Base-by-base conservation (phyloP, 2,329 filamentous ascomycete species). In the Cladosporium sp. region DNA sequence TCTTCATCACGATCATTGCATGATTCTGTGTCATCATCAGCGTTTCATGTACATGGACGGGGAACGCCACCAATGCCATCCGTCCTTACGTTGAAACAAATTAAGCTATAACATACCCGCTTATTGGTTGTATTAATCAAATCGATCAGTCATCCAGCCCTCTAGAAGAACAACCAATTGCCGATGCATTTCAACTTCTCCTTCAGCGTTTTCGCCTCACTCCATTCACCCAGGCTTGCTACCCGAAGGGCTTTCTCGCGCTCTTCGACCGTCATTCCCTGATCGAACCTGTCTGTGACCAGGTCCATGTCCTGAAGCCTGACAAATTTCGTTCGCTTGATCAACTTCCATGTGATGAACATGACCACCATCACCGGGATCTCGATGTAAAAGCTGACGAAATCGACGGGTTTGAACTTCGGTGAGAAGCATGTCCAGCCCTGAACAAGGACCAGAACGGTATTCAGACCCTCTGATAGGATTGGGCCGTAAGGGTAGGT, bases 381-480 rank as follows among this genome's bases (percentile, higher is more conserved):
- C 65, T 85, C 80, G 32, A 86, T 74, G 58, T 86, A 81, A 37
- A 55, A 61, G 53, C 79, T 83, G 41, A 86, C 79, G 58, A 86
- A 85, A 59, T 78, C 74, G 11, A 84, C 79, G 2, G 68, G 70
- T 42, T 73, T 71, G 59, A 85, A 86, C 2, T 54, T 64, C 3
- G 80, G 80, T 37, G 76, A 82, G 67, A 86, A 85, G 48, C 75
- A 80, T 58, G 69, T 76, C 79, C 79, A 86, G 2, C 83, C 83
- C 57, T 85, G 83, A 0, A 84, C 74, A 1, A 85, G 70, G 3
- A 86, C 77, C 8, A 86, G 70, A 20, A 85, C 73, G 48, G 64
- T 71, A 61, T 84, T 84, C 34, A 85, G 69, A 0, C 78, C 54
- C 12, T 85, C 73, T 5, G 75, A 77, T 15, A 80, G 60, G 61